These are phyloP conservation scores for Mycena amicta DNA, from an alignment of 768 basidiomycete genomes.

Conservation along the genomic window DNA sequence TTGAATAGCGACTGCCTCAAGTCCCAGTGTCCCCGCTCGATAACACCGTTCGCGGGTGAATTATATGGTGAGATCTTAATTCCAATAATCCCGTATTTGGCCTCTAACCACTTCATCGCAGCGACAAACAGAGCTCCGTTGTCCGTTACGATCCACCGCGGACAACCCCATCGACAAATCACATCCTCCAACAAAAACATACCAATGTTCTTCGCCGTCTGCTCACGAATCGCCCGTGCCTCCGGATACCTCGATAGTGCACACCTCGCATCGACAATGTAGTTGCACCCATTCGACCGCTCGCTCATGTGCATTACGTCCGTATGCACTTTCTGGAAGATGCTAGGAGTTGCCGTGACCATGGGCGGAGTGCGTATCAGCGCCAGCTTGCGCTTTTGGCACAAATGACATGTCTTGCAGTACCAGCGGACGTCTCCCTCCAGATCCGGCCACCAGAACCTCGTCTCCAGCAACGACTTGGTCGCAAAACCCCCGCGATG, in stretches of 20 bases:
- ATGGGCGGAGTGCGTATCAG: slow-evolving; percentile 31
- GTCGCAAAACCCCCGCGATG: slow-evolving; percentile 19
- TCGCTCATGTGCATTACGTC: slow-evolving; percentile 32
- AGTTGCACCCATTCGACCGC: slow-evolving; percentile 22
- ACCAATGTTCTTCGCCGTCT: slow-evolving; percentile 25
- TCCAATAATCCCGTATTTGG: too few relatives aligned
- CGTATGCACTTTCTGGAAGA: too few relatives aligned
- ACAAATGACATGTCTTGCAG: too few relatives aligned
- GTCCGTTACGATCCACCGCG: slow-evolving; percentile 37
- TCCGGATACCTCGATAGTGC: slow-evolving; percentile 27
- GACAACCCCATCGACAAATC: slow-evolving; percentile 39
- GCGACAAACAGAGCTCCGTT: slow-evolving; percentile 35
- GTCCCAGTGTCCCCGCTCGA: slow-evolving; percentile 35
- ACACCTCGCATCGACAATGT: slow-evolving; percentile 30
- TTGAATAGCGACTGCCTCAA: slow-evolving; percentile 29
- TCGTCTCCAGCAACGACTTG: neutral
- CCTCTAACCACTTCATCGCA: too few relatives aligned
- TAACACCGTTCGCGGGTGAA: slow-evolving; percentile 41
- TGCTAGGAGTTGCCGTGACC: slow-evolving; percentile 25
- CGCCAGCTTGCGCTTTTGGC: slow-evolving; percentile 29
- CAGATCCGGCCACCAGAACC: too few relatives aligned
- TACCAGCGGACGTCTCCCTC: too few relatives aligned
- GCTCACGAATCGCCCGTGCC: slow-evolving; percentile 20
- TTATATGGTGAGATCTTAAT: too few relatives aligned
- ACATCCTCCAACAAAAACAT: slow-evolving; percentile 32